Evolutionary conservation across 768 basidiomycete species (phyloP).

Genomic region (Mycena latifolia): DNA sequence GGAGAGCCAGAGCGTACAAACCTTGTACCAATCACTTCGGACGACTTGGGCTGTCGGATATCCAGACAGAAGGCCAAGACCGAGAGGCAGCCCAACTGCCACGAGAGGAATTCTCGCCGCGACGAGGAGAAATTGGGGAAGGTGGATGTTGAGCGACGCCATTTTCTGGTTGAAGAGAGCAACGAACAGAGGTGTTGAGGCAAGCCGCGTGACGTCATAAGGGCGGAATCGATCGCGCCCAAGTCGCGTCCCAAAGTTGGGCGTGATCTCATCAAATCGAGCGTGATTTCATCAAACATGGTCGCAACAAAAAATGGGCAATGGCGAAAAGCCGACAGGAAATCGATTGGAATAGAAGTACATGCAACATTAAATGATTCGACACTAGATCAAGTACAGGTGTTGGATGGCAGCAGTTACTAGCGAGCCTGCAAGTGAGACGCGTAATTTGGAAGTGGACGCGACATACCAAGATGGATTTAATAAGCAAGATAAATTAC

Average conservation of each 20-base stretch:
- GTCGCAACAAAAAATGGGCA: no score
- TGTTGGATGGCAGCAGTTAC: no score
- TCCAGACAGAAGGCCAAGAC: slow-evolving; percentile 66
- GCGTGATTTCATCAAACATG: no score
- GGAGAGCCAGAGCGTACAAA: slow-evolving; percentile 31
- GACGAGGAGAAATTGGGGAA: slow-evolving; percentile 64
- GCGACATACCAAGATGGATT: neutral
- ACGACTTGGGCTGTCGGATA: slow-evolving; percentile 59
- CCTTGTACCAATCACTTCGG: slow-evolving; percentile 68
- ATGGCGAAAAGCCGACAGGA: no score
- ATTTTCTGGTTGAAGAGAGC: slow-evolving; percentile 39
- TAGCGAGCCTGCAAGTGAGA: no score
- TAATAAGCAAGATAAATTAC: neutral
- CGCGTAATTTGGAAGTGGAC: no score
- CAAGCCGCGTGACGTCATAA: slow-evolving; percentile 54
- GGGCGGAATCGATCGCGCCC: slow-evolving; percentile 16
- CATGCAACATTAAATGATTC: no score
- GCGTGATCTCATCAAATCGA: no score
- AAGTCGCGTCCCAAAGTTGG: neutral
- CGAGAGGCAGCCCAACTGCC: slow-evolving; percentile 42
- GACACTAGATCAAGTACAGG: no score
- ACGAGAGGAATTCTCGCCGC: slow-evolving; percentile 60
- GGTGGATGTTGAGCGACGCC: slow-evolving; percentile 49
- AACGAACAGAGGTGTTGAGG: neutral
- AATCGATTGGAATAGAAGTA: no score